Conservation (phyloP, 2,329 filamentous ascomycete genomes). For the Dactylonectria macrodidyma region DNA sequence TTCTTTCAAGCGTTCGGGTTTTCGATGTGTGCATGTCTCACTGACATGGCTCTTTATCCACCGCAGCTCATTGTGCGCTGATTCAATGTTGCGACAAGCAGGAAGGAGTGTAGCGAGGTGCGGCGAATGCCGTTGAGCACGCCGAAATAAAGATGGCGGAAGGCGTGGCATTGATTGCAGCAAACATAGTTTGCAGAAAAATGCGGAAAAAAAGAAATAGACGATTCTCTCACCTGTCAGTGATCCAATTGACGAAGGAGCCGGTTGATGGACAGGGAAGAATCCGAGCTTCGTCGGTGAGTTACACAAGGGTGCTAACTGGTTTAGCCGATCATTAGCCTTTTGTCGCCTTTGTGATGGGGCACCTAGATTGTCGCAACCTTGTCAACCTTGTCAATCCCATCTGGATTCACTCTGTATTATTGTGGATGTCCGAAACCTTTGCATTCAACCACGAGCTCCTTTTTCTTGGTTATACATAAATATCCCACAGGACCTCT, state of each 20-base stretch:
- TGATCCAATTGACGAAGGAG: not conserved
- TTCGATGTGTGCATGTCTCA: constrained; percentile 35
- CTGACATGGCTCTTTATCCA: constrained; percentile 78
- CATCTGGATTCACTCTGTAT: constrained; percentile 30
- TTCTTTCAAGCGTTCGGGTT: constrained; percentile 48
- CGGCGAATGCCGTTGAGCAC: constrained; percentile 67
- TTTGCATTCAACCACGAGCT: constrained; percentile 24
- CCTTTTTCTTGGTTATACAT: constrained; percentile 34
- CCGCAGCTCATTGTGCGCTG: constrained; percentile 78
- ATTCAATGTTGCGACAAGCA: constrained; percentile 73
- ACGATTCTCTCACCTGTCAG: not conserved
- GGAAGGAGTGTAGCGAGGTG: constrained; percentile 74
- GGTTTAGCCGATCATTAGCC: constrained; percentile 51
- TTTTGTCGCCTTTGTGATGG: constrained; percentile 35
- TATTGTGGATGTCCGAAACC: constrained; percentile 14
- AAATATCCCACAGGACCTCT: constrained; percentile 1
- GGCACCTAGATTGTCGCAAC: constrained; percentile 28
- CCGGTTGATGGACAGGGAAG: not conserved
- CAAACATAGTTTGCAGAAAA: constrained; percentile 32
- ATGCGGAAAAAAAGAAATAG: not conserved
- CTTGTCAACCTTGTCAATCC: constrained; percentile 24
- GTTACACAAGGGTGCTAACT: constrained; percentile 4
- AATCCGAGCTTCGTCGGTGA: not conserved
- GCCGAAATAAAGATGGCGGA: constrained; percentile 68
- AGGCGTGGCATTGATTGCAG: constrained; percentile 73